These are phyloP conservation scores for Halophytophthora batemanensis DNA, from an alignment of 352 stramenopile genomes.

Conservation along the genomic window DNA sequence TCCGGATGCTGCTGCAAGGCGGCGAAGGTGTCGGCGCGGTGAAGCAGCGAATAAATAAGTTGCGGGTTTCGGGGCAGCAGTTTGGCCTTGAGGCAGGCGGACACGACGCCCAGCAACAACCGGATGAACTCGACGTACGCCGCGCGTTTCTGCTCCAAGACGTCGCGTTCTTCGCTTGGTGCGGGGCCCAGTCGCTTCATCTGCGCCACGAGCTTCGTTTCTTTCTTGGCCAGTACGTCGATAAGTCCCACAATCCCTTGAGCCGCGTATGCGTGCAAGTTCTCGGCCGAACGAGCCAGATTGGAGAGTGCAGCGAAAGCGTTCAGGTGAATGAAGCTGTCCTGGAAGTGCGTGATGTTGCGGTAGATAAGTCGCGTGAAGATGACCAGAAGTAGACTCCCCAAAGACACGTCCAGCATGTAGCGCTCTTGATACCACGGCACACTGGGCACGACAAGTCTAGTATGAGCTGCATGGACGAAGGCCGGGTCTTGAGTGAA, in stretches of 20 bases:
- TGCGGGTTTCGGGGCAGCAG: conserved; percentile 73
- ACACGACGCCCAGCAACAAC: conserved; percentile 61
- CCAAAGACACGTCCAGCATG: conserved; percentile 71
- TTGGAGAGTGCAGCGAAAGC: conserved; percentile 75
- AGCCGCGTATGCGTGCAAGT: conserved; percentile 69
- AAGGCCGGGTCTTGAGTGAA: conserved; percentile 65
- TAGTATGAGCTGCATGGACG: conserved; percentile 58
- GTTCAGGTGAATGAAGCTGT: conserved; percentile 77
- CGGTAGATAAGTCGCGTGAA: conserved; percentile 71
- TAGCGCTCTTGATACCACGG: conserved; percentile 79
- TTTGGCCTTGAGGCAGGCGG: conserved; percentile 59
- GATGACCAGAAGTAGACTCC: conserved; percentile 75
- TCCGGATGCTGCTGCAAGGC: conserved; percentile 54
- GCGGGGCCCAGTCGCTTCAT: conserved; percentile 34
- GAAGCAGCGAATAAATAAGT: conserved; percentile 86
- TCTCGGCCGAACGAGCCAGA: conserved; percentile 63
- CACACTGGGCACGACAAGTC: conserved; percentile 54
- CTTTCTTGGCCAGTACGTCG: conserved; percentile 76
- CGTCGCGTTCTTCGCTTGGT: conserved; percentile 38
- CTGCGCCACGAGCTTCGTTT: conserved; percentile 48
- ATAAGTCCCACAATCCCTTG: conserved; percentile 68
- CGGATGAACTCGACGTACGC: conserved; percentile 81
- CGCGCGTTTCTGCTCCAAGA: conserved; percentile 45
- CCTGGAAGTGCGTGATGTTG: conserved; percentile 81
- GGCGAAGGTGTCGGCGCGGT: conserved; percentile 59